These are phyloP conservation scores for Aspergillus nidulans DNA, from an alignment of 495 filamentous ascomycete species.

Conservation along the genomic window DNA sequence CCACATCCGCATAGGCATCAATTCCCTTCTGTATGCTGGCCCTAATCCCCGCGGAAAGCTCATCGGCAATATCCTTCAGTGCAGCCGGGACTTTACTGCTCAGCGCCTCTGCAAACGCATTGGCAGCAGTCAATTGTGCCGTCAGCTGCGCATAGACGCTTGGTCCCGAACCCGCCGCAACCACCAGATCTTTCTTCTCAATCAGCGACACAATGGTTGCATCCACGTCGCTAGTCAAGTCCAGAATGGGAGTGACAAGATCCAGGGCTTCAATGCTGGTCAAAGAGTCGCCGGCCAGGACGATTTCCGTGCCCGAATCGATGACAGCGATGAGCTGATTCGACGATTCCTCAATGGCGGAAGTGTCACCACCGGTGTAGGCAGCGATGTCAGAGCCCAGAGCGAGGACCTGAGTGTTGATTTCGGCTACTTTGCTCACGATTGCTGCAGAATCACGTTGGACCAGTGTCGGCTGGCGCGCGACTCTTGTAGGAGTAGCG, in stretches of 20 bases:
- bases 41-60: conserved; percentile 29
- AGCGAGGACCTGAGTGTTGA: conserved; percentile 25
- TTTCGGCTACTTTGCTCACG: conserved; percentile 24
- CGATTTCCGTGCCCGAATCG: conserved; percentile 17
- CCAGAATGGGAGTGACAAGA: conserved; percentile 28
- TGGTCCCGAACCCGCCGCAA: conserved; percentile 27
- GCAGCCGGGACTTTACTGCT: conserved; percentile 29
- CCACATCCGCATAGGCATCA: conserved; percentile 19
- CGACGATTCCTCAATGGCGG: conserved; percentile 25
- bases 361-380: conserved; percentile 28
- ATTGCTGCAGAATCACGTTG: conserved; percentile 31
- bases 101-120: conserved; percentile 27
- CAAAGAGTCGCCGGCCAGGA: conserved; percentile 7
- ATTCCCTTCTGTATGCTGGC: conserved; percentile 29
- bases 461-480: conserved; percentile 20
- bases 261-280: conserved; percentile 23
- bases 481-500: conserved; percentile 17
- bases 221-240: conserved; percentile 26
- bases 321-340: conserved; percentile 26
- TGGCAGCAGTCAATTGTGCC: conserved; percentile 28
- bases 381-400: conserved; percentile 33
- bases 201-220: conserved; percentile 27
- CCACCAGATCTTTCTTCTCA: conserved; percentile 32
- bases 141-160: conserved; percentile 22
- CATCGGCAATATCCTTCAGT: conserved; percentile 20